phyloP scores from a whole-genome alignment of 257 asterid species.

The Capsicum pubescens region DNA sequence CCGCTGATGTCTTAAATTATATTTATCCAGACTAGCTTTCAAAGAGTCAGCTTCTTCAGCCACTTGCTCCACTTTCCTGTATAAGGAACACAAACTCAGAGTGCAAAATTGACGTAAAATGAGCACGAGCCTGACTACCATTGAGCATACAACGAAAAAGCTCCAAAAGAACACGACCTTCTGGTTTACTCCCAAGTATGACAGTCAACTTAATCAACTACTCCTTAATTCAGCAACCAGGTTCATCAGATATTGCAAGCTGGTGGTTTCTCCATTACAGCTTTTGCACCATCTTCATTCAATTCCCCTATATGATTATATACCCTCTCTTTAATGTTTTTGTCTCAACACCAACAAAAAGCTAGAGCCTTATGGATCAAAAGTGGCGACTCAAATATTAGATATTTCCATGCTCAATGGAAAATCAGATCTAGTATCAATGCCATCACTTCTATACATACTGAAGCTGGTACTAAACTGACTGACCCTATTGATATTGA shows the following conservation, averaged over 20 bases:
- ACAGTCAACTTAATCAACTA: neutral
- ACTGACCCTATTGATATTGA: too few relatives aligned
- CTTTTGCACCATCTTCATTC: neutral
- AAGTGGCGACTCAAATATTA: too few relatives aligned
- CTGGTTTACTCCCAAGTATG: neutral
- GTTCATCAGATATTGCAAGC: slow-evolving; percentile 4
- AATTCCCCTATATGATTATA: neutral
- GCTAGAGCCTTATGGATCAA: too few relatives aligned
- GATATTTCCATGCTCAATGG: too few relatives aligned
- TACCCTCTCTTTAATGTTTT: neutral
- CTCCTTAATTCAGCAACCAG: neutral
- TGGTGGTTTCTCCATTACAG: slow-evolving; percentile 14
- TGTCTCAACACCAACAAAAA: too few relatives aligned
- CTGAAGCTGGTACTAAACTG: too few relatives aligned
- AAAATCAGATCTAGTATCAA: too few relatives aligned
- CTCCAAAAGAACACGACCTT: neutral
- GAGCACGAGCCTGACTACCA: slow-evolving; percentile 16
- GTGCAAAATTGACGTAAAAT: neutral
- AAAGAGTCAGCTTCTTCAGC: slow-evolving; percentile 87
- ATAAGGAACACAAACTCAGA: slow-evolving; percentile 29
- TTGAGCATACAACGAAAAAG: slow-evolving; percentile 9
- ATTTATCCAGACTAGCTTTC: slow-evolving; percentile 81
- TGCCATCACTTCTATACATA: too few relatives aligned
- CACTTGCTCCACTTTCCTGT: slow-evolving; percentile 90
- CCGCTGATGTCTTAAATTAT: slow-evolving; percentile 58